Base-by-base conservation (phyloP, 805 yeast species). In the Starmera caribaea region DNA sequence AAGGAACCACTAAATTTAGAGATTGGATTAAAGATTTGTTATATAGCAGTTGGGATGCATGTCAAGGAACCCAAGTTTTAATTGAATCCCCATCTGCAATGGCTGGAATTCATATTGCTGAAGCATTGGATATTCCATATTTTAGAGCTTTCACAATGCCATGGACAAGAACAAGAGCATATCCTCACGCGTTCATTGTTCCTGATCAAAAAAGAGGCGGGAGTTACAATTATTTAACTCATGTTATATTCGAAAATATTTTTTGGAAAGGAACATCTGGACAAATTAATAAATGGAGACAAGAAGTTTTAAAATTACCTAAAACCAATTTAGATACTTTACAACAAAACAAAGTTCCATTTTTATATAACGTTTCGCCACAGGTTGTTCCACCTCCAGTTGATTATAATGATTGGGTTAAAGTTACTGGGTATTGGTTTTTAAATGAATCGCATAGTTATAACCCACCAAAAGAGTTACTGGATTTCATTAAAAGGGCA, bases 141-240 rank as follows among this genome's bases (percentile, higher is more conserved):
- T 83, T 85, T 65, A 69, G 97, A 51, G 97, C 97, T 0, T 90
- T 90, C 56, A 90, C 97, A 0, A 90, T 90, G 97, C 97, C 97
- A 0, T 90, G 97, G 97, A 86, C 97, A 0, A 65, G 95, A 44
- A 89, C 97, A 1, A 70, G 95, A 48, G 95, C 96, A 0, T 90
- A 90, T 55, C 97, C 97, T 1, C 97, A 90, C 66, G 97, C 97
- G 0, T 88, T 90, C 47, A 77, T 89, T 55, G 95, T 86, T 8
- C 96, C 97, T 0, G 96, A 88, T 44, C 94, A 85, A 59, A 86
- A 82, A 54, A 73, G 82, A 57, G 96, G 96, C 10, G 96, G 97
- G 3, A 81, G 89, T 9, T 90, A 90, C 61, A 90, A 90, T 55
- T 85, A 86, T 54, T 67, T 90, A 63, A 88, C 97, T 0, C 95